Evolutionary conservation across 768 basidiomycete species (phyloP).

Genomic region (Psilocybe cyanescens): DNA sequence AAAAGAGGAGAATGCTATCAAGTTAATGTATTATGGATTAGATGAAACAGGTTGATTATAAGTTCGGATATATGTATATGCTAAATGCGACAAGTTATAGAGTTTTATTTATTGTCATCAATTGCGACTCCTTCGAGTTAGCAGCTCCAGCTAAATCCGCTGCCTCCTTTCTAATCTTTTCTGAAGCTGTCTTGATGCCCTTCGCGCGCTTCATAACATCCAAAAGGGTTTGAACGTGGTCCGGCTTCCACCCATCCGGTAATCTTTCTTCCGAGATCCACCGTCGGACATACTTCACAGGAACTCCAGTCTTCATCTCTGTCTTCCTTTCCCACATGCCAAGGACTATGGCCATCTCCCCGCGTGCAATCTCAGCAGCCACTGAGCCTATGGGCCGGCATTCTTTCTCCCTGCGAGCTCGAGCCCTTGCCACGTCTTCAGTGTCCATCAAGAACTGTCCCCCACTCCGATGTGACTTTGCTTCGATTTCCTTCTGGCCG

Average conservation of each 20-base stretch:
- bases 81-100: too few species aligned
- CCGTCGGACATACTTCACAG: constrained; percentile 45
- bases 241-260: constrained; percentile 48
- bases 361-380: constrained; percentile 65
- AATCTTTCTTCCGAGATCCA: constrained; percentile 60
- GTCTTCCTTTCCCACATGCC: constrained; percentile 54
- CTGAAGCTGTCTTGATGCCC: constrained; percentile 32
- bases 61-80: too few species aligned
- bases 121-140: too few species aligned
- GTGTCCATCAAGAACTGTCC: constrained; percentile 36
- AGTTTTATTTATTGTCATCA: too few species aligned
- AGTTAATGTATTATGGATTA: too few species aligned
- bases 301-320: constrained; percentile 42
- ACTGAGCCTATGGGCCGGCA: constrained; percentile 44
- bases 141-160: background rate
- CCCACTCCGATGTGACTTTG: constrained; percentile 10
- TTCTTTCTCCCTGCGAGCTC: constrained; percentile 54
- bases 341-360: constrained; percentile 69
- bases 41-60: too few species aligned
- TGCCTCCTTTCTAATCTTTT: constrained; percentile 25
- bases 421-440: constrained; percentile 49
- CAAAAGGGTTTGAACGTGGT: constrained; percentile 36
- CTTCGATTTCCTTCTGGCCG: constrained; percentile 30
- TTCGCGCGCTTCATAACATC: constrained; percentile 38
- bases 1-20: too few species aligned